Evolutionary conservation across 371 early-diverging fungal species (phyloP), one percentile per base, ranked within the genome.

Genomic region (Lichtheimia hyalospora): DNA sequence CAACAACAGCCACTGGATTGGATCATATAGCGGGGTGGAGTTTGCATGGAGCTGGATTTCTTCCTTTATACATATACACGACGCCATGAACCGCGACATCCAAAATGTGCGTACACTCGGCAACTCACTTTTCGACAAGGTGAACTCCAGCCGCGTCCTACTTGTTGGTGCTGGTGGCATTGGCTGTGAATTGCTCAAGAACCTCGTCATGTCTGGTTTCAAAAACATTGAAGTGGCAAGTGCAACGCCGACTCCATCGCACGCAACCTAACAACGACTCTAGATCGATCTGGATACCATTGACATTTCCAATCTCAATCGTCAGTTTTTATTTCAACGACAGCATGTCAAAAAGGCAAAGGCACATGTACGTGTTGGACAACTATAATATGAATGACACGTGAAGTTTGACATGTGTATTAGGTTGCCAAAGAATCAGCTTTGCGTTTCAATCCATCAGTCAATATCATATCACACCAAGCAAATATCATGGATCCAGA

Each of bases 131-230:
- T 79, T 60, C 49, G 61, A 72, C 6, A 81, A 69, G 58, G 72
- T 82, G 2, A 40, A 56, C 1, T 44, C 56, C 2, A 71, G 79
- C 27, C 76, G 73, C 28, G 77, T 93, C 16, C 71, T 95, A 27
- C 77, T 94, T 62, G 90, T 94, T 7, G 96, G 96, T 34, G 92
- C 95, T 10, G 99, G 99, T 59, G 99, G 99, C 7, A 96, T 99
- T 57, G 99, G 99, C 28, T 99, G 99, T 71, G 99, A 99, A 74
- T 72, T 99, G 40, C 81, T 98, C 16, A 99, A 99, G 74, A 89
- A 95, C 73, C 84, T 99, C 18, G 94, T 94, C 25, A 68, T 96
- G 75, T 79, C 89, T 20, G 98, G 98, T 15, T 96, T 97, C 72
- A 77, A 73, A 59, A 62, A 87, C 63, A 95, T 99, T 54, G 84